These are phyloP conservation scores for Vitis hybrid DNA, from an alignment of 177 flowering plant genomes.

Conservation along the genomic window DNA sequence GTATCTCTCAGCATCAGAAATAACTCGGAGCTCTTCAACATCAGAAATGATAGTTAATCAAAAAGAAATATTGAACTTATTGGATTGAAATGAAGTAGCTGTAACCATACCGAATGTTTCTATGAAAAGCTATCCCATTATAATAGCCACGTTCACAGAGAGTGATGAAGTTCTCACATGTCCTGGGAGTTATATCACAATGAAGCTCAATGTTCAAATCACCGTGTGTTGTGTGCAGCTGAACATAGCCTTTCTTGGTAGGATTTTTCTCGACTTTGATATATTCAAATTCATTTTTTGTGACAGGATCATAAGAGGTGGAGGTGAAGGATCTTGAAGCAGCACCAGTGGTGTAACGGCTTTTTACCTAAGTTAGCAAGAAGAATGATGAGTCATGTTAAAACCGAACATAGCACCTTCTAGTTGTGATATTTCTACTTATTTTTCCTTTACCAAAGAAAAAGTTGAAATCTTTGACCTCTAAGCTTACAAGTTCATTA, in stretches of 20 bases:
- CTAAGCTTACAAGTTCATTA: neutral
- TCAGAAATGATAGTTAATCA: neutral
- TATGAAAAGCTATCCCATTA: conserved; percentile 86
- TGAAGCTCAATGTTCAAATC: conserved; percentile 95
- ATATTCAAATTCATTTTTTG: conserved; percentile 90
- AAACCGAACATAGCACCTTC: neutral
- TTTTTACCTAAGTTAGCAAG: conserved; percentile 66
- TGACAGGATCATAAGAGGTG: conserved; percentile 90
- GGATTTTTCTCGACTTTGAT: conserved; percentile 94
- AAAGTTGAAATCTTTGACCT: too few species aligned
- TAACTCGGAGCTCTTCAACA: neutral
- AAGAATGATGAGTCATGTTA: conserved; percentile 6
- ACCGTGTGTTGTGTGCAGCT: conserved; percentile 93
- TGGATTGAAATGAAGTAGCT: conserved; percentile 2
- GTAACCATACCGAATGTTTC: conserved; percentile 69
- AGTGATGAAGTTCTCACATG: conserved; percentile 95
- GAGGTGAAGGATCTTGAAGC: conserved; percentile 98
- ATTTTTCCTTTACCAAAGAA: neutral
- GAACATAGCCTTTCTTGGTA: conserved; percentile 92
- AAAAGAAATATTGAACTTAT: neutral
- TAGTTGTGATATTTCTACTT: neutral
- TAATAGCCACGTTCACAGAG: conserved; percentile 92
- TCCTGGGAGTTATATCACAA: conserved; percentile 90
- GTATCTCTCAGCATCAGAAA: neutral
- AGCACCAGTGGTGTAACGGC: conserved; percentile 89